Conservation (phyloP, 2,329 filamentous ascomycete species). For the Aureobasidium sp. region DNA sequence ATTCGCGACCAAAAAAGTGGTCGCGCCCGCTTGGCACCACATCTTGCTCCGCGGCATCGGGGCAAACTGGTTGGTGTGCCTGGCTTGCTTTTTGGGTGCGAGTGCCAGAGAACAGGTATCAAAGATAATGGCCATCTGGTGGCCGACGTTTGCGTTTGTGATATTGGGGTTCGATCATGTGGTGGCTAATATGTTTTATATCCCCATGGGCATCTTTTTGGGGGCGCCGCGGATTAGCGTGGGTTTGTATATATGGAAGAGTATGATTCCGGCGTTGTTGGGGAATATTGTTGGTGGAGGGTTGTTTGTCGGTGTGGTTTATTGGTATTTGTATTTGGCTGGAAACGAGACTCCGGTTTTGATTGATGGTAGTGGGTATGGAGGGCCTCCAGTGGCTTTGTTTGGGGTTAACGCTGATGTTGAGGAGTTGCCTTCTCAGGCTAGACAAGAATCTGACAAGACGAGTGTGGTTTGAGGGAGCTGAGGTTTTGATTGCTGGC, state of each 20-base stretch:
- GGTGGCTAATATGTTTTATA: conserved; percentile 44
- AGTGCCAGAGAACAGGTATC: conserved; percentile 43
- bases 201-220: conserved; percentile 43
- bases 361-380: conserved; percentile 5
- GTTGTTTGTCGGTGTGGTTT: conserved; percentile 43
- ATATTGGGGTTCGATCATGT: conserved; percentile 42
- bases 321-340: conserved; percentile 35
- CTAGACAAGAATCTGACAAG: not conserved
- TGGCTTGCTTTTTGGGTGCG: conserved; percentile 42
- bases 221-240: conserved; percentile 37
- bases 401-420: not conserved
- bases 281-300: conserved; percentile 48
- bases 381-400: not conserved
- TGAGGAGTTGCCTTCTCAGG: not conserved
- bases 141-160: conserved; percentile 47
- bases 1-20: conserved; percentile 42
- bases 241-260: conserved; percentile 49
- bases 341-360: conserved; percentile 1
- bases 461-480: not conserved
- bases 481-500: not conserved
- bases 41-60: conserved; percentile 48
- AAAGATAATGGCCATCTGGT: conserved; percentile 50
- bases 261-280: conserved; percentile 43
- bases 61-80: conserved; percentile 39
- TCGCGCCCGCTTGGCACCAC: conserved; percentile 41